Evolutionary conservation across 2,329 filamentous ascomycete species (phyloP), one percentile per base, ranked within the genome.

Genomic region (Keithomyces neogunnii): DNA sequence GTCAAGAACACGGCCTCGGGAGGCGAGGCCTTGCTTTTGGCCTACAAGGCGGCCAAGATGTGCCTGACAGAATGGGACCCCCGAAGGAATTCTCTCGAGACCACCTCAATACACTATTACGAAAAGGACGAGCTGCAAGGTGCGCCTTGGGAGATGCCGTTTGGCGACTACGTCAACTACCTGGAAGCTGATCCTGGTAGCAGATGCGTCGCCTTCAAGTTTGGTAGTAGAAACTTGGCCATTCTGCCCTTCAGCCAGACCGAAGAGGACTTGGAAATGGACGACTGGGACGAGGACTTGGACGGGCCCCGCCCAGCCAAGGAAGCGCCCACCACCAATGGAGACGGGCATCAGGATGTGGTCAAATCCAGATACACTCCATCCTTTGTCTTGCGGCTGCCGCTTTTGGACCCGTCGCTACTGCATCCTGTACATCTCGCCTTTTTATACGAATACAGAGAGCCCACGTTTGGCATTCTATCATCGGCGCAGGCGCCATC

Each of bases 21-120:
- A 19, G 91, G 88, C 52, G 89, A 96, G 55, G 86, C 86, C 45
- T 75, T 99, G 51, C 73, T 99, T 51, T 69, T 97, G 52, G 86
- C 89, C 0, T 87, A 92, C 69, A 86, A 87, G 63, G 90, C 96
- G 70, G 93, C 93, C 42, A 96, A 96, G 71, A 78, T 97, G 63
- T 95, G 88, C 68, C 75, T 99, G 67, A 78, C 96, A 51, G 89
- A 96, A 72, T 99, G 93, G 93, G 89, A 97, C 65, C 84, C 89
- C 7, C 82, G 86, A 65, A 83, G 82, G 58, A 78, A 88, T 68
- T 81, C 81, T 48, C 84, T 97, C 60, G 84, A 86, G 60, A 97
- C 92, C 49, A 82, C 93, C 56, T 97, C 92, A 48, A 92, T 99
- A 62, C 93, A 99, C 73, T 97, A 91, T 75, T 99, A 97, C 71